Percentiles rank a stretch among this genome's conserved stretches.
These are phyloP conservation scores for Drechslerella coelobrocha DNA, from an alignment of 2,329 filamentous ascomycete species.

Conservation along the genomic window DNA sequence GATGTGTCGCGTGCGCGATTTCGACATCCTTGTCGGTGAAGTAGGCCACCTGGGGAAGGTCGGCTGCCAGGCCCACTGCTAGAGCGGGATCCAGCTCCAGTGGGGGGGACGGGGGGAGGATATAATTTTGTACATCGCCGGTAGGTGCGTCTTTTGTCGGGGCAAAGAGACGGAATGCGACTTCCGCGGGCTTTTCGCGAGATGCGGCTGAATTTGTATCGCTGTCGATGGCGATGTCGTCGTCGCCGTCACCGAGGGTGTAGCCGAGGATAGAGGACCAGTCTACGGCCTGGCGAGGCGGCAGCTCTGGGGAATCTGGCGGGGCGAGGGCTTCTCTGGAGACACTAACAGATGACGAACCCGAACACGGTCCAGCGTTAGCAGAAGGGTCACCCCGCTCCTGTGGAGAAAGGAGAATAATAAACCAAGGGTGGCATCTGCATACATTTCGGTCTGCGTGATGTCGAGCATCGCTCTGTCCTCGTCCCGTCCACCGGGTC, in stretches of 20 bases:
- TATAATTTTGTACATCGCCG: slow-evolving; percentile 25
- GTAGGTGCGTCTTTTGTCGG: slow-evolving; percentile 24
- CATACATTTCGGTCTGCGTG: slow-evolving; percentile 48
- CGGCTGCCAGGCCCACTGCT: slow-evolving; percentile 12
- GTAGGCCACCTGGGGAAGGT: slow-evolving; percentile 17
- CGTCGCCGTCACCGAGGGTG: slow-evolving; percentile 18
- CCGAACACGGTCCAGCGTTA: not conserved
- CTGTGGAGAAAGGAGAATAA: not conserved
- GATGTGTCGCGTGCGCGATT: slow-evolving; percentile 43
- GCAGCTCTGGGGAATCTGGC: slow-evolving; percentile 26
- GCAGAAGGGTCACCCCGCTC: not conserved
- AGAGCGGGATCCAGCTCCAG: slow-evolving; percentile 21
- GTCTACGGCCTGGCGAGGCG: slow-evolving; percentile 26
- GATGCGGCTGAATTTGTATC: slow-evolving; percentile 12
- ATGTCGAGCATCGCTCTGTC: slow-evolving; percentile 29
- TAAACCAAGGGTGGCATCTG: slow-evolving; percentile 29
- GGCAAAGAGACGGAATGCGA: slow-evolving; percentile 46
- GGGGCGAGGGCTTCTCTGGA: slow-evolving; percentile 36
- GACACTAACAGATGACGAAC: slow-evolving; percentile 21
- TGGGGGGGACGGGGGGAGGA: slow-evolving; percentile 38
- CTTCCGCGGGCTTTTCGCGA: slow-evolving; percentile 21
- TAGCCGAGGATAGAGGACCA: slow-evolving; percentile 47
- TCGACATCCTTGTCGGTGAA: slow-evolving; percentile 36
- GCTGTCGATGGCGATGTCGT: slow-evolving; percentile 8
- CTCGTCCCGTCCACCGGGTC: not conserved